Evolutionary conservation across 192 early-diverging fungal genomes (phyloP).

Genomic region (Radiomyces spectabilis): DNA sequence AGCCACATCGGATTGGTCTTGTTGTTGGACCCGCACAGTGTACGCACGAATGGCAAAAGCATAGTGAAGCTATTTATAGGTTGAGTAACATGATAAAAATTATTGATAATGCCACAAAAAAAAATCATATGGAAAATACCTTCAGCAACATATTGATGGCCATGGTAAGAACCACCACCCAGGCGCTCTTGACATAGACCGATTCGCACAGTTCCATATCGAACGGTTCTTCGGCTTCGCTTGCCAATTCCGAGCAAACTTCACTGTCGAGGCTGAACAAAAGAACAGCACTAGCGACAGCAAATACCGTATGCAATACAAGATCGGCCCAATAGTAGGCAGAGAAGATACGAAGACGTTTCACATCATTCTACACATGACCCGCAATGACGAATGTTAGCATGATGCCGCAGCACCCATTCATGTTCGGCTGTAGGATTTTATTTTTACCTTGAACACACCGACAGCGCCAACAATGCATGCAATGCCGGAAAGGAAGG

Average conservation of each 20-base stretch:
- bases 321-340: slow-evolving; percentile 21
- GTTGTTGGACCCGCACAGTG: slow-evolving; percentile 1
- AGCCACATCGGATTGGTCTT: neutral
- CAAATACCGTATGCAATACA: slow-evolving; percentile 14
- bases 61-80: slow-evolving; percentile 14
- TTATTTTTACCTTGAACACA: slow-evolving; percentile 12
- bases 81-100: slow-evolving; percentile 1
- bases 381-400: neutral
- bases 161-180: slow-evolving; percentile 13
- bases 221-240: slow-evolving; percentile 3
- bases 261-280: slow-evolving; percentile 17
- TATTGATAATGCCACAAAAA: neutral
- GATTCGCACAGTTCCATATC: slow-evolving; percentile 18
- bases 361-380: slow-evolving; percentile 14
- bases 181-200: slow-evolving; percentile 19
- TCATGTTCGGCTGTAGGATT: neutral
- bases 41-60: slow-evolving; percentile 23
- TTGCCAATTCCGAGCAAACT: slow-evolving; percentile 13
- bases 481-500: slow-evolving; percentile 17
- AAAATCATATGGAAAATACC: too few species aligned
- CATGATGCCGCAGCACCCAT: neutral
- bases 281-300: slow-evolving; percentile 15
- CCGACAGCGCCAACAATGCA: slow-evolving; percentile 21
- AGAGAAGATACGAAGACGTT: slow-evolving; percentile 13
- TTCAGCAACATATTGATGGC: slow-evolving; percentile 22